Evolutionary conservation across 164 flowering plant species (phyloP).

Genomic region (Vitis rupestris): DNA sequence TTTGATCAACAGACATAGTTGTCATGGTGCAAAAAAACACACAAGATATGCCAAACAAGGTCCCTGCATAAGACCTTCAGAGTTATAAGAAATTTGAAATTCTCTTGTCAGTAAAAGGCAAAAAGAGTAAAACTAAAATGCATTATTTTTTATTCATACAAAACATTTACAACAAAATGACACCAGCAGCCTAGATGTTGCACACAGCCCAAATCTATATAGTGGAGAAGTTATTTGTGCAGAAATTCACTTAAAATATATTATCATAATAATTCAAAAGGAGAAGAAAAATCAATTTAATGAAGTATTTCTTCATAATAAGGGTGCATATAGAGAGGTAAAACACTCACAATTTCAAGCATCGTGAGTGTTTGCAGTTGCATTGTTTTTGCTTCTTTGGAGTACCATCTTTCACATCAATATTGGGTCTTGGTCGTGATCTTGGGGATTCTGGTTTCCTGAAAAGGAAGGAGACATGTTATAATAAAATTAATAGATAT

Average conservation of each 20-base stretch:
- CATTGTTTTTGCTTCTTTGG: constrained; percentile 93
- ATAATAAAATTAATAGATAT: not conserved
- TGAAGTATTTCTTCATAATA: not conserved
- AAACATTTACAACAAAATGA: not conserved
- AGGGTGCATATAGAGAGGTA: constrained; percentile 1
- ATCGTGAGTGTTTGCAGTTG: constrained; percentile 88
- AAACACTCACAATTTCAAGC: constrained; percentile 85
- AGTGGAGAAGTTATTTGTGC: not conserved
- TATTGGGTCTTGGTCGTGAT: constrained; percentile 43
- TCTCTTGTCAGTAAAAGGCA: not conserved
- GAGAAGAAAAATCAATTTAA: not conserved
- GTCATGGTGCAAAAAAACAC: too few relatives aligned
- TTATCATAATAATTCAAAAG: not conserved
- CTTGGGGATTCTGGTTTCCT: constrained; percentile 87
- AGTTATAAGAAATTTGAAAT: not conserved
- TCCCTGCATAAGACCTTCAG: not conserved
- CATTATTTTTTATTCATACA: not conserved
- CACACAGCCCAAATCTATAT: not conserved
- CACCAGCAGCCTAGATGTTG: not conserved
- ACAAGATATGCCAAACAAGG: too few relatives aligned
- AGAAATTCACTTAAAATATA: not conserved
- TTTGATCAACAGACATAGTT: not conserved
- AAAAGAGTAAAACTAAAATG: not conserved
- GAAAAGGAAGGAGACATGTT: constrained; percentile 19
- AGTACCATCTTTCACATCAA: constrained; percentile 75